Evolutionary conservation across 179 eudicot genomes (phyloP).

Genomic region (Nepenthes alata): DNA sequence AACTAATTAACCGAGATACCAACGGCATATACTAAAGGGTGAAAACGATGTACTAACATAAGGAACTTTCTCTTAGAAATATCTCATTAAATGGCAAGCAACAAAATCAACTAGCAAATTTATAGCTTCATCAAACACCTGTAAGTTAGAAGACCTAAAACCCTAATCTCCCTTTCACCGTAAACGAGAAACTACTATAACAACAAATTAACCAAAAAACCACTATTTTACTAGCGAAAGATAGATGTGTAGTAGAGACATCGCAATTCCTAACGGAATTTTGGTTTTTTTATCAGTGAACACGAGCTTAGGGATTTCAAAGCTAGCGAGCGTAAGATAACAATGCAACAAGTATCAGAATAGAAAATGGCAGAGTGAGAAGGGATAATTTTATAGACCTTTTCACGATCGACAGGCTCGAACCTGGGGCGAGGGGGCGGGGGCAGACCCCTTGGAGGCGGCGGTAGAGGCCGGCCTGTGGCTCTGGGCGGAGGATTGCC

Average conservation of each 20-base stretch:
- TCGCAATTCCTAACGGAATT: not conserved
- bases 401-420: conserved; percentile 14
- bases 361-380: not conserved
- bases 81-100: too few relatives aligned
- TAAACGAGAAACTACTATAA: not conserved
- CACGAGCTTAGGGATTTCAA: too few relatives aligned
- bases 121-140: too few relatives aligned
- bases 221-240: not conserved
- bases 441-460: conserved; percentile 7
- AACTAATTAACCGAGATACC: too few relatives aligned
- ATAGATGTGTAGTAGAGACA: not conserved
- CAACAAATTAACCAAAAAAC: not conserved
- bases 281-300: not conserved
- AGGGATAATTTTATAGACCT: not conserved
- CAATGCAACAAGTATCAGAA: too few relatives aligned
- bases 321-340: too few relatives aligned
- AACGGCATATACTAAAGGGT: too few relatives aligned
- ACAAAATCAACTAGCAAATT: too few relatives aligned
- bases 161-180: not conserved
- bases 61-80: too few relatives aligned
- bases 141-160: not conserved
- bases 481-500: conserved; percentile 9
- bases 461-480: conserved; percentile 11
- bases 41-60: too few relatives aligned
- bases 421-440: conserved; percentile 10